Conservation (phyloP, 768 basidiomycete genomes). For the Collybia sp. region DNA sequence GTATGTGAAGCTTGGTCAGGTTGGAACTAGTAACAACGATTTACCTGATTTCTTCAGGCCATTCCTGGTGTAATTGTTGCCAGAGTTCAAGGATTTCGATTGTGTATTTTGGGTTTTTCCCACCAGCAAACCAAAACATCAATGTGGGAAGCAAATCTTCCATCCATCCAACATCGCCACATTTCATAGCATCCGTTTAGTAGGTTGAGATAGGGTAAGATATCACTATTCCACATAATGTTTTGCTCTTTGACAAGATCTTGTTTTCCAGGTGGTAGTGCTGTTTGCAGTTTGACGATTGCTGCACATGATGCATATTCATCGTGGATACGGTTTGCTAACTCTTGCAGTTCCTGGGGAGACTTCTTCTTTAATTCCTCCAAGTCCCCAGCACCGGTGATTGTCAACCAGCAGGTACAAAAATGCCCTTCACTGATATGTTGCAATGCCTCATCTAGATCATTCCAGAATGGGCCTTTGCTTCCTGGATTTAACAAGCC, state of each 20-base stretch:
- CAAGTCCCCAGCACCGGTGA: constrained; percentile 17
- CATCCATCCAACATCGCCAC: constrained; percentile 20
- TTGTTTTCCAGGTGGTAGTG: constrained; percentile 8
- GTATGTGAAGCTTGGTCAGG: neutral
- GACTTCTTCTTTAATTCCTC: constrained; percentile 16
- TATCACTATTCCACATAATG: constrained; percentile 29
- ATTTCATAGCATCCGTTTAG: constrained; percentile 14
- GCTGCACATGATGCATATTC: constrained; percentile 24
- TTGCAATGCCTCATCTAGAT: constrained; percentile 28
- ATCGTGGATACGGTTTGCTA: constrained; percentile 20
- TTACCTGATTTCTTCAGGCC: constrained; percentile 12
- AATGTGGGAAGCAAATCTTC: constrained; percentile 14
- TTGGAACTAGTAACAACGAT: neutral
- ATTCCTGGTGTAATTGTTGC: constrained; percentile 13
- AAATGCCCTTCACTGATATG: constrained; percentile 33
- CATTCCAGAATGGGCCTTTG: constrained; percentile 27
- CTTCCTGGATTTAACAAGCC: constrained; percentile 16
- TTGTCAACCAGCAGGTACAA: constrained; percentile 22
- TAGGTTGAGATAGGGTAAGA: constrained; percentile 28
- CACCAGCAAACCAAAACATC: constrained; percentile 15
- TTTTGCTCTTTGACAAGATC: constrained; percentile 22
- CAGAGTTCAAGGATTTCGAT: constrained; percentile 17
- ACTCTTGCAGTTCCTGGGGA: constrained; percentile 18
- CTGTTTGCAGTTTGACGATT: constrained; percentile 11
- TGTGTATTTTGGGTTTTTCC: constrained; percentile 15